phyloP scores from a whole-genome alignment of 2,329 filamentous ascomycete genomes.

The Biscogniauxia mediterranea region DNA sequence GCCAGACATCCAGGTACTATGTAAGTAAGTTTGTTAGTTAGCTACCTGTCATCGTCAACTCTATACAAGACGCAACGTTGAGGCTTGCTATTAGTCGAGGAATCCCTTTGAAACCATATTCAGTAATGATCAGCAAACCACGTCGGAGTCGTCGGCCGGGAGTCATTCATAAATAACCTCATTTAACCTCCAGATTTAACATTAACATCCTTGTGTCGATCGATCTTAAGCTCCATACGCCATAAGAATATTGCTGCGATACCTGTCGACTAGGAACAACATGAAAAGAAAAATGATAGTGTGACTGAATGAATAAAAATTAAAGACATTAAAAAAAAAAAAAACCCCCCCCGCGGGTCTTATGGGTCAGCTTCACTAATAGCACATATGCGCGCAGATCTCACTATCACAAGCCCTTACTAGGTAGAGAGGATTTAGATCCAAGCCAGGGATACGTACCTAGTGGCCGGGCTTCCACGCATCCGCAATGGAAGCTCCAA shows the following conservation, averaged over 20 bases:
- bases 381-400: background rate
- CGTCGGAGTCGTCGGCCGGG: too few relatives aligned
- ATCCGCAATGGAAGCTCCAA: background rate
- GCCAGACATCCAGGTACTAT: background rate
- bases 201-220: background rate
- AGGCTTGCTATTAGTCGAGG: background rate
- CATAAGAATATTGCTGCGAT: background rate
- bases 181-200: background rate
- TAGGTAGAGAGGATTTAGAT: background rate
- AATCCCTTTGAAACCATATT: background rate
- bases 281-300: background rate
- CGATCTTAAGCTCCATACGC: background rate
- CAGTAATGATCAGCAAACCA: background rate
- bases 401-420: background rate
- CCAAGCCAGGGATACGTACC: background rate
- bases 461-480: background rate
- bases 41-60: background rate
- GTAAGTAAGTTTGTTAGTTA: background rate
- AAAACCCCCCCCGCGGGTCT: background rate
- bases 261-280: background rate
- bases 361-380: background rate
- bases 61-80: background rate
- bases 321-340: background rate
- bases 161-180: background rate
- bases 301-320: background rate